Base-by-base conservation (phyloP, 2,329 filamentous ascomycete genomes). In the Aspergillus terreus region DNA sequence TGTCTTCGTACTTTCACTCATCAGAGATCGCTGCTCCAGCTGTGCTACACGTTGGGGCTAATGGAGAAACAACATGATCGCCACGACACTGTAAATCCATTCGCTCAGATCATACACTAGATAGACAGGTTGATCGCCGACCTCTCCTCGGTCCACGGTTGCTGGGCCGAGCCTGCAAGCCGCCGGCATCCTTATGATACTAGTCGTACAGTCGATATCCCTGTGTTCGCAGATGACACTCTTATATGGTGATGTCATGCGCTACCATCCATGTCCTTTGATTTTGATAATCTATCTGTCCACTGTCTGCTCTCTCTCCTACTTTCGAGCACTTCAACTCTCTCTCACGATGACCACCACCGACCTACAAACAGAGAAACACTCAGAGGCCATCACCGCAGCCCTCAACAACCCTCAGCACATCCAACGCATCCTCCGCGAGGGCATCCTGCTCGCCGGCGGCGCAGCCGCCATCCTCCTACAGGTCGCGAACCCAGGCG, bases 401-500 rank as follows among this genome's bases (percentile, higher is more conserved):
- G 40, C 40, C 17, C 46, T 47, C 14, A 11, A 46, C 2, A 30
- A 41, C 35, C 46, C 46, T n/a, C 33, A 41, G n/a, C 21, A 47
- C 14, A 47, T 72, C 36, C 62, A 63, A 36, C 61, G 63, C 30
- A 61, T 73, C 38, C 59, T 71, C 9, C 63, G 61, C 40, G 67
- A 73, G 51, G 67, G 57, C 23, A 68, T 73, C 41, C 49, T 72
- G 9, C 60, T 72, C 35, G 66, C 66, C 15, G 68, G 65, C 11
- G 69, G 68, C 4, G 69, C 65, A 1, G 65, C 60, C 9, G 70
- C 71, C 17, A 71, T 75, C 43, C 62, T 75, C 3, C 64, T 74
- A 6, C 72, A 74, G 51, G 66, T 73, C 14, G 71, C 72, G 23
- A 66, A 72, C 45, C 70, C 72, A 0, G 68, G 66, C 10, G 64